These are phyloP conservation scores for Rehmannia glutinosa DNA, from an alignment of 257 asterid species.

Conservation along the genomic window DNA sequence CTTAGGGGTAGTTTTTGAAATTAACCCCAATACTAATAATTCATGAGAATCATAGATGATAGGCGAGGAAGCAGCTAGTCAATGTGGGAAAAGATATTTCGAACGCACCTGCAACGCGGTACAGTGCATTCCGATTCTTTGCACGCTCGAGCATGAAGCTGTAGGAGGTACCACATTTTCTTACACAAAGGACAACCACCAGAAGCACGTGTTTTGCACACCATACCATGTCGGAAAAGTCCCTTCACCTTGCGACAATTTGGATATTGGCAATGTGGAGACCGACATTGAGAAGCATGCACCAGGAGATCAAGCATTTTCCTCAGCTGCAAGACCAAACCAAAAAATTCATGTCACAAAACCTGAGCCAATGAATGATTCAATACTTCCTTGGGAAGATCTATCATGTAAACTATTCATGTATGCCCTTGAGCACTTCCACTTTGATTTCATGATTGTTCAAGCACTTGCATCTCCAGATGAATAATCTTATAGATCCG, in stretches of 20 bases:
- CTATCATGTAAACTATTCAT: background rate
- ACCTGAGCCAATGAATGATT: background rate
- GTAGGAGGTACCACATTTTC: constrained; percentile 99
- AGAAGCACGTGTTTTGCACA: constrained; percentile 79
- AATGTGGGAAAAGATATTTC: background rate
- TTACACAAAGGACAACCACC: constrained; percentile 92
- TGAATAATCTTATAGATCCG: too few species aligned
- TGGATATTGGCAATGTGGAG: constrained; percentile 70
- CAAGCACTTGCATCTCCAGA: background rate
- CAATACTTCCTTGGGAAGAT: background rate
- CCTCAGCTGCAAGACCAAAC: constrained; percentile 60
- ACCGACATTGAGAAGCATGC: constrained; percentile 94
- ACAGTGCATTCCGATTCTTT: constrained; percentile 84
- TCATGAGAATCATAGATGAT: background rate
- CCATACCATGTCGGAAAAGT: constrained; percentile 94
- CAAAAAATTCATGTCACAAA: constrained; percentile 16
- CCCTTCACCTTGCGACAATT: constrained; percentile 97
- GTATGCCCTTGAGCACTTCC: background rate
- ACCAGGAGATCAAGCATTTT: constrained; percentile 98
- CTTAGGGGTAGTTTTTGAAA: background rate
- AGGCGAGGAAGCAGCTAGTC: background rate
- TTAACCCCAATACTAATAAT: background rate
- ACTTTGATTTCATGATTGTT: background rate
- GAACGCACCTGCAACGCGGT: constrained; percentile 94
- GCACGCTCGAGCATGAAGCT: constrained; percentile 97